Conservation (phyloP, 2,329 filamentous ascomycete species). For the Trichoderma cornu-damae region DNA sequence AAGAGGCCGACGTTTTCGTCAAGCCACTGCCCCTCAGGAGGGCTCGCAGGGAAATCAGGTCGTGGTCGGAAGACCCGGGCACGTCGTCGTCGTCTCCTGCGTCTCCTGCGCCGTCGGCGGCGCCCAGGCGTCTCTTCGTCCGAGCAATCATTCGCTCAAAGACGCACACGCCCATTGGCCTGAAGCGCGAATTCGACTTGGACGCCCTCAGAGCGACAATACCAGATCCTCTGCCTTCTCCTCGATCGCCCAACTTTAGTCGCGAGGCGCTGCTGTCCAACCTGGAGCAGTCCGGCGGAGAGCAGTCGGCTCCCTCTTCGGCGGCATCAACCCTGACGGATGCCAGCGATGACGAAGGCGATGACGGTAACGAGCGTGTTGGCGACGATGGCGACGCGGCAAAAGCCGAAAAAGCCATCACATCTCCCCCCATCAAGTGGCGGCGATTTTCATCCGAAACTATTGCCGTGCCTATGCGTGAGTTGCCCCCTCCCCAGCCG, state of each 20-base stretch:
- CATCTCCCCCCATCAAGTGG: background rate
- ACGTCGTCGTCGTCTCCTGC: background rate
- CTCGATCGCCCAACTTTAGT: conserved; percentile 22
- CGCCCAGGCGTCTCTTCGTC: conserved; percentile 23
- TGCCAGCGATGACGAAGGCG: background rate
- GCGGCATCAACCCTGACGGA: background rate
- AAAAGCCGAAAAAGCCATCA: background rate
- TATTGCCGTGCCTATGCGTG: conserved; percentile 19
- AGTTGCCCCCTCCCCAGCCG: background rate
- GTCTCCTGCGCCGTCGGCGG: background rate
- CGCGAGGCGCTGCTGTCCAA: conserved; percentile 19
- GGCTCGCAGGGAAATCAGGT: conserved; percentile 6
- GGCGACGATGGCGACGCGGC: background rate
- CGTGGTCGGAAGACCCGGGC: background rate
- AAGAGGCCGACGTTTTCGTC: conserved; percentile 26
- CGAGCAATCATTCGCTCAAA: conserved; percentile 30
- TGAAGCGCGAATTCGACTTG: conserved; percentile 49
- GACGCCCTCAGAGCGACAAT: conserved; percentile 44
- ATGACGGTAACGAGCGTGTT: background rate
- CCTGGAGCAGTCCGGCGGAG: background rate
- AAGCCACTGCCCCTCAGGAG: conserved; percentile 26
- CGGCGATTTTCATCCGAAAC: background rate
- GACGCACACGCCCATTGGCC: conserved; percentile 41
- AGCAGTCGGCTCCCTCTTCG: background rate
- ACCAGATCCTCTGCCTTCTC: conserved; percentile 31